Evolutionary conservation across 2,329 filamentous ascomycete genomes (phyloP).

Genomic region (Fusarium vanettenii): DNA sequence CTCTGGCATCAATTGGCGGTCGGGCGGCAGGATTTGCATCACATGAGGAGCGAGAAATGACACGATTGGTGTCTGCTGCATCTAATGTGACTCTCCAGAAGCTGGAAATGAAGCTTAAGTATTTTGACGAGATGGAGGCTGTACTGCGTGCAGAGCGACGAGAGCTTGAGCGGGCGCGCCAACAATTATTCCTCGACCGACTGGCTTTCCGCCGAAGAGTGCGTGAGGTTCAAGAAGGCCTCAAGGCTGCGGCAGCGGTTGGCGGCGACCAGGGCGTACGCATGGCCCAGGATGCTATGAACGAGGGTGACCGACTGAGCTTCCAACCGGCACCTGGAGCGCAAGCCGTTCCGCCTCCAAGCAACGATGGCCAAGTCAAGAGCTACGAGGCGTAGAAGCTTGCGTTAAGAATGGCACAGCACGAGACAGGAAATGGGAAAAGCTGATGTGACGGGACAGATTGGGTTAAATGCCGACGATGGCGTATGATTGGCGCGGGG

Average conservation of each 20-base stretch:
- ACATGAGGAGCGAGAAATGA: constrained; percentile 97
- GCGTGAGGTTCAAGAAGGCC: constrained; percentile 80
- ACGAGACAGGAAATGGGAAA: constrained; percentile 2
- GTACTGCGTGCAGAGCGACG: constrained; percentile 91
- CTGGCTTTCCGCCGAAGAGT: constrained; percentile 91
- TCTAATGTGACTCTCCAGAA: constrained; percentile 97
- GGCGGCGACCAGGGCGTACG: constrained; percentile 64
- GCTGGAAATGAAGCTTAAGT: constrained; percentile 92
- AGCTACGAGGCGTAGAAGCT: constrained; percentile 63
- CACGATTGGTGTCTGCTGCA: constrained; percentile 88
- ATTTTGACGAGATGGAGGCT: constrained; percentile 96
- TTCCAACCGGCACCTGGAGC: constrained; percentile 61
- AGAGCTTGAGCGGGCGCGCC: constrained; percentile 90
- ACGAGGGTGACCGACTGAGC: constrained; percentile 64
- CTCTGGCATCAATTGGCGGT: constrained; percentile 86
- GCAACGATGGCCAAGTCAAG: constrained; percentile 67
- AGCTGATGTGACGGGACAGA: constrained; percentile 19
- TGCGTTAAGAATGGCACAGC: neutral
- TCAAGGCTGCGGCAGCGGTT: constrained; percentile 65
- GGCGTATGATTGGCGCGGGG: constrained; percentile 35
- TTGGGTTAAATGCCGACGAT: constrained; percentile 30
- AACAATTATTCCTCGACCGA: constrained; percentile 93
- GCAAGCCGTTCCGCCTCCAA: constrained; percentile 64
- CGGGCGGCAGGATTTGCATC: constrained; percentile 90
- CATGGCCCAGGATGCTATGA: constrained; percentile 59